Evolutionary conservation across 768 basidiomycete genomes (phyloP).

Genomic region (Pleurotus citrinopileatus): DNA sequence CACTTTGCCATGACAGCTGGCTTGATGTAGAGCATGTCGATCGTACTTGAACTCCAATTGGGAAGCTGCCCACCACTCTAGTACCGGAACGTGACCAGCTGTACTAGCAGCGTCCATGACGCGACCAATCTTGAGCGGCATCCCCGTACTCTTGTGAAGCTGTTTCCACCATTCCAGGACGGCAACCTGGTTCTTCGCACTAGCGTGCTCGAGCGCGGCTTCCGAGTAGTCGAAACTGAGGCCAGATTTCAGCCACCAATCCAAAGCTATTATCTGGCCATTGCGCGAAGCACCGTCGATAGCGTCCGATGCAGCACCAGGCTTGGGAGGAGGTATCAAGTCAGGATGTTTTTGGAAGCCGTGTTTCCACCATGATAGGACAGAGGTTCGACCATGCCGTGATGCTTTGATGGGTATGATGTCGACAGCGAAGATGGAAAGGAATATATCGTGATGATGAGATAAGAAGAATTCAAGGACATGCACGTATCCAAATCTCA

Average conservation of each 20-base stretch:
- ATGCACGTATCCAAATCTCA: constrained; percentile 74
- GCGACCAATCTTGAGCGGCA: constrained; percentile 78
- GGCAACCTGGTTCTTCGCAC: constrained; percentile 70
- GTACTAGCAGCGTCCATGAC: constrained; percentile 85
- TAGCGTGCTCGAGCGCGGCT: constrained; percentile 75
- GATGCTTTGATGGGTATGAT: constrained; percentile 79
- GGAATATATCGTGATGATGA: constrained; percentile 62
- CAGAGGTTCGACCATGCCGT: constrained; percentile 63
- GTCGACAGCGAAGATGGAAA: constrained; percentile 60
- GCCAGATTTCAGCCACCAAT: constrained; percentile 79
- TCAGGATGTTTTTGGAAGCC: constrained; percentile 59
- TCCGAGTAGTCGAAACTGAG: constrained; percentile 74
- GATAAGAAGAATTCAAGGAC: constrained; percentile 74
- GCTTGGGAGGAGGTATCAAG: constrained; percentile 52
- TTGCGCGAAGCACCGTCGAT: constrained; percentile 78
- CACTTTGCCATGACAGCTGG: constrained; percentile 77
- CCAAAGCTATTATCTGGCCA: constrained; percentile 70
- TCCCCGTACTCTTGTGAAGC: constrained; percentile 41
- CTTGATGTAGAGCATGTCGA: constrained; percentile 70
- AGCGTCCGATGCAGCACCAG: constrained; percentile 59
- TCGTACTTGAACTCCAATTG: constrained; percentile 80
- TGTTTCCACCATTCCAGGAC: constrained; percentile 85
- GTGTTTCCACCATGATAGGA: constrained; percentile 83
- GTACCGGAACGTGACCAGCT: constrained; percentile 68
- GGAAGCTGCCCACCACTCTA: constrained; percentile 86